Evolutionary conservation across 2,329 filamentous ascomycete genomes (phyloP).

Genomic region (Neocucurbitaria cava): DNA sequence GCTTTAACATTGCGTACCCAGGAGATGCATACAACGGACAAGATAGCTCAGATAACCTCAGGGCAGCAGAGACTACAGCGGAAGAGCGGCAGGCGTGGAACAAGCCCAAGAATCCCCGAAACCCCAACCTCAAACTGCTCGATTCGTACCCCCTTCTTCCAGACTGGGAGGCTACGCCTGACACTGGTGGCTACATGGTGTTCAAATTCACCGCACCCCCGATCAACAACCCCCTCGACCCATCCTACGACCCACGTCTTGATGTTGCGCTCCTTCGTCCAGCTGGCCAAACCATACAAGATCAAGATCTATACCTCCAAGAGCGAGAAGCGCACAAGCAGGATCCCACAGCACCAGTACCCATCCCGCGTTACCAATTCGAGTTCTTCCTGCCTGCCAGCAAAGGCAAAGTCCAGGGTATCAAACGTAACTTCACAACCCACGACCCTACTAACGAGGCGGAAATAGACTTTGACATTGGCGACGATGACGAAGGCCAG

Average conservation of each 20-base stretch:
- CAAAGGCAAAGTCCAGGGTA: constrained; percentile 54
- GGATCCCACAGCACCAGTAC: constrained; percentile 59
- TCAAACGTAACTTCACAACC: constrained; percentile 64
- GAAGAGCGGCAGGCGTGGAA: constrained; percentile 67
- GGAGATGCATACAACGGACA: constrained; percentile 70
- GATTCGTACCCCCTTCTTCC: constrained; percentile 68
- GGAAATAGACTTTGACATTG: constrained; percentile 41
- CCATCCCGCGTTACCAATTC: constrained; percentile 64
- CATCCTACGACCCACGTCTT: constrained; percentile 64
- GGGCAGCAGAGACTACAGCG: constrained; percentile 60
- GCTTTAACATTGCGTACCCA: constrained; percentile 70
- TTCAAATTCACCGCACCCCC: constrained; percentile 69
- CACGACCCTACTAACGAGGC: constrained; percentile 60
- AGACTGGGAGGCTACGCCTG: constrained; percentile 66
- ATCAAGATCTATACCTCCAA: constrained; percentile 58
- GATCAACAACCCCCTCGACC: constrained; percentile 52
- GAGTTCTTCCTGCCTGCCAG: constrained; percentile 65
- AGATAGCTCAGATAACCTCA: constrained; percentile 64
- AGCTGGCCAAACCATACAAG: constrained; percentile 59
- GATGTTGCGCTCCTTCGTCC: constrained; percentile 66
- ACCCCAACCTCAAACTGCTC: constrained; percentile 63
- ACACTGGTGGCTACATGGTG: constrained; percentile 65
- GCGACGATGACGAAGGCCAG: constrained; percentile 53
- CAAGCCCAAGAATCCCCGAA: constrained; percentile 65
- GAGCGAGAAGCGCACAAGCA: constrained; percentile 51